Base-by-base conservation (phyloP, 495 filamentous ascomycete genomes). In the Oleoguttula mirabilis region DNA sequence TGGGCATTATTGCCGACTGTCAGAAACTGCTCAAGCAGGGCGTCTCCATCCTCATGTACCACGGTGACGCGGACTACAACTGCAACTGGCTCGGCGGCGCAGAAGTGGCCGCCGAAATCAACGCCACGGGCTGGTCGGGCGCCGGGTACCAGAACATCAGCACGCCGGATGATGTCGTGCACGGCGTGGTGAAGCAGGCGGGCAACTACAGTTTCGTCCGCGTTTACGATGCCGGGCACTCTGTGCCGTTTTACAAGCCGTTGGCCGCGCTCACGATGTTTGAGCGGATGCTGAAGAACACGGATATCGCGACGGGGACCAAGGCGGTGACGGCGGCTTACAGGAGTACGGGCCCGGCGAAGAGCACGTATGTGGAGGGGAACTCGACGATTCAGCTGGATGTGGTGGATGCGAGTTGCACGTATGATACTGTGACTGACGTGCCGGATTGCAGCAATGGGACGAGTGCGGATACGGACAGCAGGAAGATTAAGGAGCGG, bases 261-360 rank as follows among this genome's bases (percentile, higher is more conserved):
- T 50, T 58, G 32, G 59, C 60, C 11, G 56, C 56, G 0, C 58
- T 59, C 32, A 52, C 47, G 1, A 46, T 62, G 19, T 60, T 62
- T 37, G 47, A 52, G 8, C 50, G 60, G 10, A 52, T 59, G 21
- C 50, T 62, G 10, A 24, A 51, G 32, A 51, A 53, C 33, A 50
- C 38, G 10, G 57, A 60, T 31, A 47, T 63, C 12, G 52, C 52
- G 21, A 66, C 70, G 10, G 74, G 74, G 4, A 58, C 59, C 16
- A 31, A 44, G 8, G 56, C 71, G 21, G 56, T 74, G 46, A 59
- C 71, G 3, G 54, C 57, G 7, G 52, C 44, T 15, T 80, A 72
- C 52, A 62, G 61, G 39, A 79, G 70, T 4, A 64, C 62, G 4
- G 78, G 78, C 6, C 57, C 66, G 6, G 41, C 54, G 21, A 68